Percentiles rank a stretch among this genome's conserved stretches.
These are phyloP conservation scores for Paecilomyces niveus DNA, from an alignment of 2,329 filamentous ascomycete genomes.

Conservation along the genomic window DNA sequence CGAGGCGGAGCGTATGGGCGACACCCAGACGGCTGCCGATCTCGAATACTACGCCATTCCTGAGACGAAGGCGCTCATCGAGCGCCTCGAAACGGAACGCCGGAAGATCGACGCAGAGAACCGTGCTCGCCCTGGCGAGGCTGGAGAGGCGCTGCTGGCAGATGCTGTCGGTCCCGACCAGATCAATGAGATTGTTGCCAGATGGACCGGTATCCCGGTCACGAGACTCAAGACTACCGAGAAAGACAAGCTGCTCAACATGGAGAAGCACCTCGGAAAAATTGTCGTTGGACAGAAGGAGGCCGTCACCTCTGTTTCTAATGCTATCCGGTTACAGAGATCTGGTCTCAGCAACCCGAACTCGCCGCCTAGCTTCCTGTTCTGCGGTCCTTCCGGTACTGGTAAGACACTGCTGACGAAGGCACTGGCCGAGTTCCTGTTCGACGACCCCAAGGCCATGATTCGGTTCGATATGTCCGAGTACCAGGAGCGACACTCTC, in stretches of 20 bases:
- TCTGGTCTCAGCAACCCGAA: constrained; percentile 94
- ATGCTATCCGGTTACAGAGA: constrained; percentile 89
- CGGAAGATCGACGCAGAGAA: constrained; percentile 66
- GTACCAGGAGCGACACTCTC: constrained; percentile 92
- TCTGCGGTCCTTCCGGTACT: constrained; percentile 96
- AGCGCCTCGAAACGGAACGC: constrained; percentile 73
- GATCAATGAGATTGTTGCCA: constrained; percentile 96
- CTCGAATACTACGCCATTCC: constrained; percentile 96
- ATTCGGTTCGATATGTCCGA: constrained; percentile 99
- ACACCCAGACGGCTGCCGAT: constrained; percentile 83
- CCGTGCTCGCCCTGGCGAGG: constrained; percentile 48
- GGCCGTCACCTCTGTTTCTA: constrained; percentile 86
- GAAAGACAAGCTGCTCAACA: constrained; percentile 96
- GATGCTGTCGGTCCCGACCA: constrained; percentile 94
- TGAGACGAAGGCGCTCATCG: constrained; percentile 76
- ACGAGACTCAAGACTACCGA: constrained; percentile 89
- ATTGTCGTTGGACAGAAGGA: constrained; percentile 91
- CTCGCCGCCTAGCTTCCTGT: constrained; percentile 94
- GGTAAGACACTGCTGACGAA: constrained; percentile 97
- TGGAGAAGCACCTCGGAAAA: constrained; percentile 80
- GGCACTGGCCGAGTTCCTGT: constrained; percentile 93
- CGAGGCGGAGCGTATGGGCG: constrained; percentile 80
- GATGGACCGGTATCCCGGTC: constrained; percentile 97
- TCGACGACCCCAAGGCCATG: constrained; percentile 96
- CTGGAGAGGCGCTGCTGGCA: constrained; percentile 68